Evolutionary conservation across 257 asterid species (phyloP).

Genomic region (Solanum bulbocastanum): DNA sequence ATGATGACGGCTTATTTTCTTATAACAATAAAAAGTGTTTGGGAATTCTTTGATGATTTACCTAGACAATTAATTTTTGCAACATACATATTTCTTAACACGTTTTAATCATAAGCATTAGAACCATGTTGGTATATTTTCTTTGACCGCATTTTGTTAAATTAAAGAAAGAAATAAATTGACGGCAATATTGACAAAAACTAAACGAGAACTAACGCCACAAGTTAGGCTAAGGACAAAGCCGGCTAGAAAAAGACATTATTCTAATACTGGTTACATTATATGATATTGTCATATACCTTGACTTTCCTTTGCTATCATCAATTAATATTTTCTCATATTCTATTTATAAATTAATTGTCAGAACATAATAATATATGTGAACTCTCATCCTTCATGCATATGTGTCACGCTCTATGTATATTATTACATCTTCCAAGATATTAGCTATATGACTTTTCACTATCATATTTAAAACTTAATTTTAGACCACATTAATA

Average conservation of each 20-base stretch:
- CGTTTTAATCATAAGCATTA: neutral
- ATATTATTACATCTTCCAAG: neutral
- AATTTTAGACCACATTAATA: neutral
- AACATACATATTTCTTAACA: neutral
- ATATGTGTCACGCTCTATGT: neutral
- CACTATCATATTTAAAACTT: neutral
- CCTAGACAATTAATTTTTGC: neutral
- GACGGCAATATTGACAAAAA: neutral
- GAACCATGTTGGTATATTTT: neutral
- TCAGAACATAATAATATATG: neutral
- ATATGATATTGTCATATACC: neutral
- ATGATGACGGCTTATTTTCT: neutral
- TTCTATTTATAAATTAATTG: neutral
- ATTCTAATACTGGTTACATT: neutral
- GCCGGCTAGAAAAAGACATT: neutral
- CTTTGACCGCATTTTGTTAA: neutral
- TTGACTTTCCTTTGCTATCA: neutral
- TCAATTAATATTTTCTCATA: neutral
- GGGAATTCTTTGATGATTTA: neutral
- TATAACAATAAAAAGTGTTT: neutral
- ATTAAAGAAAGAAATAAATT: neutral
- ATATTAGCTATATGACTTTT: neutral
- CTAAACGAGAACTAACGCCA: neutral
- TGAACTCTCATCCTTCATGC: neutral
- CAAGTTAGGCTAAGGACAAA: neutral